These are phyloP conservation scores for Lactarius deliciosus DNA, from an alignment of 768 basidiomycete species.

Conservation along the genomic window DNA sequence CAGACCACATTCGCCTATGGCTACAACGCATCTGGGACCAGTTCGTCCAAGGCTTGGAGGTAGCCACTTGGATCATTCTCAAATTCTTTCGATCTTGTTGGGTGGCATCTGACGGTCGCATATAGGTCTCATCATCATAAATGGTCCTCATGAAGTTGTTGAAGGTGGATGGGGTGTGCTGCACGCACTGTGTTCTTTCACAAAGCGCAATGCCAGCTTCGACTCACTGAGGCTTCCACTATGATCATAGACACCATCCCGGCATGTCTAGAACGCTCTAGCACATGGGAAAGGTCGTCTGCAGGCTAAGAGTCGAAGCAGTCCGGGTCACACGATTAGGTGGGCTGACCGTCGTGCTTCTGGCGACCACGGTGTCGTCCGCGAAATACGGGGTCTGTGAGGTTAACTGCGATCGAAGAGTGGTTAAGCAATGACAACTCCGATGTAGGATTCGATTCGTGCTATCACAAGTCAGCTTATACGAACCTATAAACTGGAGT, in stretches of 20 bases:
- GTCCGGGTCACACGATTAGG: too few relatives aligned
- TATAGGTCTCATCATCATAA: slow-evolving; percentile 52
- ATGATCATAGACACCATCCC: slow-evolving; percentile 73
- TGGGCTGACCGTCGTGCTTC: too few relatives aligned
- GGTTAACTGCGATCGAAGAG: too few relatives aligned
- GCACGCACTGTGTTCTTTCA: slow-evolving; percentile 49
- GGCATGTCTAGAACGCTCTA: slow-evolving; percentile 50
- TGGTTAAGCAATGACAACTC: too few relatives aligned
- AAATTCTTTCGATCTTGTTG: slow-evolving; percentile 73
- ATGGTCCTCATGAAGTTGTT: not conserved
- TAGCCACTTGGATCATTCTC: slow-evolving; percentile 61
- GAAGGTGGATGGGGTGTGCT: not conserved
- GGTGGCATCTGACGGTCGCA: slow-evolving; percentile 79
- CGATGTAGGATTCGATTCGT: too few relatives aligned
- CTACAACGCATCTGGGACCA: slow-evolving; percentile 60
- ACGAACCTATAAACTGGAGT: too few relatives aligned
- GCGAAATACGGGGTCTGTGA: too few relatives aligned
- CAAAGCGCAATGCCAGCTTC: slow-evolving; percentile 56
- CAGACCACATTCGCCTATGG: slow-evolving; percentile 79
- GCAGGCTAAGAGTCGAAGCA: too few relatives aligned
- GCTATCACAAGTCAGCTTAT: too few relatives aligned
- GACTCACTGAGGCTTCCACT: slow-evolving; percentile 66
- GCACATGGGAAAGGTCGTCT: too few relatives aligned
- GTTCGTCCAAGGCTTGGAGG: slow-evolving; percentile 52
- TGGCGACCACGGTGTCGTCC: too few relatives aligned